Base-by-base conservation (phyloP, 2,329 filamentous ascomycete genomes). In the Blastomyces silverae region DNA sequence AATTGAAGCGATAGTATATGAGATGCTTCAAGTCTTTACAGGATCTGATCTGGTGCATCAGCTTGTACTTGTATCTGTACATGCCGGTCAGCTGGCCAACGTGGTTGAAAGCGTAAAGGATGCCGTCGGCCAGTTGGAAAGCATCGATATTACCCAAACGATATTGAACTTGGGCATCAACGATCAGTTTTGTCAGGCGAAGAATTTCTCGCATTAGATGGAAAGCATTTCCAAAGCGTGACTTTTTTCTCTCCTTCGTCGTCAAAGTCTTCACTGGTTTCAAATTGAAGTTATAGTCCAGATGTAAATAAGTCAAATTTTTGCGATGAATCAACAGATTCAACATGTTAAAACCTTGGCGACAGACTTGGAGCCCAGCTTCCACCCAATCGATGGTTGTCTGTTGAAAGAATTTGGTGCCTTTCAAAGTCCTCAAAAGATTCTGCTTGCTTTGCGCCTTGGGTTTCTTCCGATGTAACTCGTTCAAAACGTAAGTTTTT, bases 21-120 rank as follows among this genome's bases (percentile, higher is more conserved):
- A 99, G 81, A 84, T 99, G 94, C 85, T 99, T 99, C 74, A 99
- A 78, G 79, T 99, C 94, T 79, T 99, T 99, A 83, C 94, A 99
- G 0, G 94, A 96, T 71, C 94, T 91, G 72, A 99, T 99, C 78
- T 99, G 94, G 76, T 99, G 94, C 94, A 99, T 99, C 64, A 99
- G 84, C 83, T 99, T 99, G 82, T 99, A 99, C 83, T 99, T 99
- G 85, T 99, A 99, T 67, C 94, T 89, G 79, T 99, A 99, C 94
- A 99, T 99, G 75, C 94, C 94, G 20, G 94, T 99, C 67, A 99
- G 82, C 78, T 99, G 95, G 67, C 94, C 94, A 65, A 99, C 94
- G 71, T 99, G 94, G 79, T 99, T 99, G 81, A 99, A 99, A 22
- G 94, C 95, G 72, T 99, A 99, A n/a, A 97, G 82, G 65, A 99